Evolutionary conservation across 306 rosid species (phyloP), one percentile per base, ranked within the genome.

Genomic region (Quercus agrifolia): DNA sequence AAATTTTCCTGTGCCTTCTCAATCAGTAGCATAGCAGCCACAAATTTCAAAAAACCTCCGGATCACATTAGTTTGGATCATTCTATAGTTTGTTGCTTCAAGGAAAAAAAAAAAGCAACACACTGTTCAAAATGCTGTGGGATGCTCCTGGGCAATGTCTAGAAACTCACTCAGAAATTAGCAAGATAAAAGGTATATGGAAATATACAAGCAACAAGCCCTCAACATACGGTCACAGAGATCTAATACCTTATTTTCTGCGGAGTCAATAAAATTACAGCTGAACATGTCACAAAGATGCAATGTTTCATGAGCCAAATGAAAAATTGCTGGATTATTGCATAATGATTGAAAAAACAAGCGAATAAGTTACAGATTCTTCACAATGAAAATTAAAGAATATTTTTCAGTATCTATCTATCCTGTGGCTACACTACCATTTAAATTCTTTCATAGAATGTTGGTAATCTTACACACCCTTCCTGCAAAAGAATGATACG

Each of bases 401-500:
- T 68, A 35, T 33, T 33, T 6, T 68, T 35, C 25, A 19, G n/a
- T 9, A 52, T n/a, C 20, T 31, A 77, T 4, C 56, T 33, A 69
- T 52, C n/a, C 77, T 58, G 49, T 15, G 25, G n/a, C 51, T 20
- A 67, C 1, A 14, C 52, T 31, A 70, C 76, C 71, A 27, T 12
- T 57, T 41, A 66, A 41, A 20, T 41, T 11, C 49, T 38, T 77
- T 27, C 21, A 61, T 12, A 18, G 62, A 72, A 61, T 19, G 25
- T 18, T 52, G 28, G 49, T 17, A 54, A 17, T 51, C 46, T 15
- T 55, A 70, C 54, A 68, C 18, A 68, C 18, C 41, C 80, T 77
- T 71, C 77, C 57, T 58, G 44, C 49, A 13, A 57, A 44, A 57
- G 79, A 30, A 44, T 70, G 49, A 35, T 61, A 51, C 61, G 77